Evolutionary conservation across 768 basidiomycete genomes (phyloP), one percentile per base, ranked within the genome.

Genomic region (Termitomyces bulborhizus): DNA sequence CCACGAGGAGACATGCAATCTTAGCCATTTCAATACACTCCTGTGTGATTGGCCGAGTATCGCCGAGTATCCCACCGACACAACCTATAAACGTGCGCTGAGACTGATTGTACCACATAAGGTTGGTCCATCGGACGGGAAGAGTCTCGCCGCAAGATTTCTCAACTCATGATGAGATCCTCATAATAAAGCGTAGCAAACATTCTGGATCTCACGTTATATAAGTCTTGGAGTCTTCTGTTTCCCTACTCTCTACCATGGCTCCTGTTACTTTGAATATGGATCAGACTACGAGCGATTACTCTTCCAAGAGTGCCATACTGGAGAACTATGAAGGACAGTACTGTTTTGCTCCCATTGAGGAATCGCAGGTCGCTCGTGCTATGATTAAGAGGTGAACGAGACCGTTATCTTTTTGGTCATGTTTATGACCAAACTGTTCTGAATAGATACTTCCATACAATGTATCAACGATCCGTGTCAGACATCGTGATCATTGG

Each of bases 401-500:
- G 16, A 8, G 34, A 48, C 36, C 29, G 12, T 6, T 34, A 43
- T 6, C 13, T n/a, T 13, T 3, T 12, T 5, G 16, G 37, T 27
- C 12, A 16, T 4, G 8, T 41, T 40, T 29, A 29, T 37, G 27
- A 50, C 15, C 2, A n/a, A 29, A 27, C 9, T 44, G 24, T 27
- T 27, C 29, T 60, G 26, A 47, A 9, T 62, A 87, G 87, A 55
- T 89, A 90, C 76, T 88, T 85, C 67, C 78, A 79, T 62, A 80
- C 73, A 62, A 83, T 89, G 82, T 84, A 87, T 68, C 83, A 89
- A 48, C 76, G 86, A 40, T 80, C 77, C n/a, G 70, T 90, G 18
- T 88, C 86, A 26, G 88, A 90, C 63, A 81, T 90, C 6, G 85
- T 88, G 34, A 85, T 90, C 62, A 76, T 90, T 60, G 88, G 88